Evolutionary conservation across 805 yeast species (phyloP).

Genomic region (Yarrowia deformans): DNA sequence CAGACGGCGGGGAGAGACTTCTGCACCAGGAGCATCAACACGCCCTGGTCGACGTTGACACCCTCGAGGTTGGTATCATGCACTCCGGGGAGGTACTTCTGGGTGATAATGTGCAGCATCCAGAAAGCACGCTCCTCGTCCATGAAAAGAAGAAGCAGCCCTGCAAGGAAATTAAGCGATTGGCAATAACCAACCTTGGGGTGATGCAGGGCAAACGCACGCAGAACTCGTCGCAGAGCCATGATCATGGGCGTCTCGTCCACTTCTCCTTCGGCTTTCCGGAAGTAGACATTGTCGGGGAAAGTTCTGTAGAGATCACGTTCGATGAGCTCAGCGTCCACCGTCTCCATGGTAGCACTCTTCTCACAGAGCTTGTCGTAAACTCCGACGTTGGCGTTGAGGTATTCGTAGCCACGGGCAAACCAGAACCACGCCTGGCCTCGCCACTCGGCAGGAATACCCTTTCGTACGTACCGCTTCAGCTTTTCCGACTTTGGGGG

Average conservation of each 20-base stretch:
- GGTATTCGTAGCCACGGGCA: slow-evolving; percentile 80
- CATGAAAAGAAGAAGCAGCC: slow-evolving; percentile 80
- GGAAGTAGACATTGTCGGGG: slow-evolving; percentile 89
- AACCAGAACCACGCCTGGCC: slow-evolving; percentile 97
- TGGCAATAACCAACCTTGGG: slow-evolving; percentile 97
- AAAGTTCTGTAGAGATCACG: slow-evolving; percentile 93
- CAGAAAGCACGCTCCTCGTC: slow-evolving; percentile 91
- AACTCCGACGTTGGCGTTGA: slow-evolving; percentile 73
- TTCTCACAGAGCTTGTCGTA: slow-evolving; percentile 72
- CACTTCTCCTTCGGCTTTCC: slow-evolving; percentile 50
- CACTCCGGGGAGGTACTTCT: slow-evolving; percentile 84
- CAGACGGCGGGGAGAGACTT: slow-evolving; percentile 87
- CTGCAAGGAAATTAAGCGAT: slow-evolving; percentile 90
- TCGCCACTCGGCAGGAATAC: slow-evolving; percentile 97
- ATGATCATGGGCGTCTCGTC: slow-evolving; percentile 71
- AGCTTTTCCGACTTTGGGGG: slow-evolving; percentile 78
- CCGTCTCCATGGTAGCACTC: slow-evolving; percentile 61
- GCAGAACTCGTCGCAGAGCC: slow-evolving; percentile 78
- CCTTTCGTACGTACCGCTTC: slow-evolving; percentile 83
- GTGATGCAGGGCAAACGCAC: slow-evolving; percentile 82
- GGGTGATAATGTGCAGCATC: slow-evolving; percentile 93
- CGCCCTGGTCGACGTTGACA: slow-evolving; percentile 94
- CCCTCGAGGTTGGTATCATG: slow-evolving; percentile 92
- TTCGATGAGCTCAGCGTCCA: slow-evolving; percentile 91
- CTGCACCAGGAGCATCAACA: slow-evolving; percentile 81